Evolutionary conservation across 116 monocot genomes (phyloP), one percentile per base, ranked within the genome.

Genomic region (Trichopus zeylanicus): DNA sequence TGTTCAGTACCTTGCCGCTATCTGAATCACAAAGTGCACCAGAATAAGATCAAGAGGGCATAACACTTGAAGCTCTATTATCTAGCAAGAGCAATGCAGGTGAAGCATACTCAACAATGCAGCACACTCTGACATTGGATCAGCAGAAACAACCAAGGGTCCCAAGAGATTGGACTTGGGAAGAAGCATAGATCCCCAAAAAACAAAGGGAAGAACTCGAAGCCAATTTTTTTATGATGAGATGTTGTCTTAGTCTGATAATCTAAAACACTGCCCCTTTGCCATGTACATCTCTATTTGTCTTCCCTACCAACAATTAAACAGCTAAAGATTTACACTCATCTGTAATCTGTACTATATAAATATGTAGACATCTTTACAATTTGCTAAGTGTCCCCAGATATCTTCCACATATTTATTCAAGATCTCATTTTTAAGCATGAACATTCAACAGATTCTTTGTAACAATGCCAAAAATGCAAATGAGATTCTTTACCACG

Each of bases 11-110:
- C 69, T 58, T 32, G 39, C 11, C 59, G 29, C 24, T 20, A 46
- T 67, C 73, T 37, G 73, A 61, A 15, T 68, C 69, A 9, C 24
- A 52, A n/a, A 31, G 52, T 3, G 59, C 59, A 29, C 31, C 42
- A 12, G 75, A 69, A 16, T 13, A 11, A 15, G 49, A 59, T 26
- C 31, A 52, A 29, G 48, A 18, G 46, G 62, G 61, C 2, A 15
- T 3, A 7, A 15, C 56, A 18, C 15, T 19, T 25, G 31, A 51
- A 25, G 22, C 30, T 31, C 21, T 46, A n/a, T 24, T 54, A 33
- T 16, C 13, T 42, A 42, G 12, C 7, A 42, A 9, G 42, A 42
- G 4, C 12, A 0, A 15, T 13, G 13, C 8, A 42, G n/a, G 42
- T 42, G 42, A 42, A 15, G 4, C 7, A 42, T 16, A 3, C 12